A percentile compares a stretch with the other conserved stretches of the same genome.
These are phyloP conservation scores for Psilocybe tampanensis DNA, from an alignment of 768 basidiomycete genomes.

Conservation along the genomic window DNA sequence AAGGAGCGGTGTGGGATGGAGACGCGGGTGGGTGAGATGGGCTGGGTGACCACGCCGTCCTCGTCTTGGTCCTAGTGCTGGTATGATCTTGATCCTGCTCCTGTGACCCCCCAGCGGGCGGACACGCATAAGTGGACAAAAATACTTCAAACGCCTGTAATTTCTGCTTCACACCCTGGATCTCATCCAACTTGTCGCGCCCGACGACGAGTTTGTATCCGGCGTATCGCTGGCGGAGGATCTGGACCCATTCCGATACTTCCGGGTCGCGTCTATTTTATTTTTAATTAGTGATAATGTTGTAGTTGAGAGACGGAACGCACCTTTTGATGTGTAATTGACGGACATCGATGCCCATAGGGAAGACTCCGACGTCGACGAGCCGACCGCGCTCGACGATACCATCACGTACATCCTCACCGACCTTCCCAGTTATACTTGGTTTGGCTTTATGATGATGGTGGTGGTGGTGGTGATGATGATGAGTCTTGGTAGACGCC, in stretches of 20 bases:
- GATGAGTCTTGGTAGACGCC: too few species aligned
- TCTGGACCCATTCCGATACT: slow-evolving; percentile 80
- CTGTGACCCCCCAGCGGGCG: too few species aligned
- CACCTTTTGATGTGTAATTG: slow-evolving; percentile 69
- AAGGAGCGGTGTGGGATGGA: neutral
- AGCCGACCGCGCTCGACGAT: slow-evolving; percentile 54
- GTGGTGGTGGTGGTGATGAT: too few species aligned
- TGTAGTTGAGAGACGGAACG: too few species aligned
- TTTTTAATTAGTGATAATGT: too few species aligned
- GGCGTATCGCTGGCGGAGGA: slow-evolving; percentile 77
- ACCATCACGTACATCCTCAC: slow-evolving; percentile 25
- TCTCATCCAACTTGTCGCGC: slow-evolving; percentile 85
- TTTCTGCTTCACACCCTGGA: slow-evolving; percentile 47
- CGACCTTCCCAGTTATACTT: neutral
- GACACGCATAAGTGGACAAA: neutral
- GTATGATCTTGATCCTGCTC: too few species aligned
- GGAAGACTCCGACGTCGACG: slow-evolving; percentile 86
- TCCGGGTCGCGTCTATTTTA: slow-evolving; percentile 76
- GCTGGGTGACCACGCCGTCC: neutral
- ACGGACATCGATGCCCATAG: slow-evolving; percentile 86
- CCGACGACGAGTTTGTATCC: slow-evolving; percentile 90
- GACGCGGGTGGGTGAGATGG: neutral
- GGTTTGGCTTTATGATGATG: too few species aligned
- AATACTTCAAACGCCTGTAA: neutral
- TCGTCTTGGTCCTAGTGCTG: too few species aligned